Conservation (phyloP, 257 asterid species). For the Linaria vulgaris region DNA sequence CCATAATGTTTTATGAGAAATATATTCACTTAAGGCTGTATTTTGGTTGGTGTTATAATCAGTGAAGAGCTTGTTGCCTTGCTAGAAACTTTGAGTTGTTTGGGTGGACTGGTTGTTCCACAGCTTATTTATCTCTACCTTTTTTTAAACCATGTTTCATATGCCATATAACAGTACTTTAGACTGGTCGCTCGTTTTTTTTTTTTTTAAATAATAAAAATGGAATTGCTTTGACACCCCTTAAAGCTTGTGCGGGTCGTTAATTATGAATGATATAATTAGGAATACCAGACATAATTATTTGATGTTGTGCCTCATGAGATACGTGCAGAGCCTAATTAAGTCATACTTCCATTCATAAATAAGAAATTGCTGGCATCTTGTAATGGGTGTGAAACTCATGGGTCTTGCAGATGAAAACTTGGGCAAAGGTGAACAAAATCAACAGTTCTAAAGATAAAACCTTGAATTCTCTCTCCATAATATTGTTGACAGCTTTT, state of each 20-base stretch:
- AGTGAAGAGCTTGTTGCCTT: background rate
- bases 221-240: background rate
- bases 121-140: background rate
- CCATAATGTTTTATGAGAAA: background rate
- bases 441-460: constrained; percentile 82
- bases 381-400: constrained; percentile 11
- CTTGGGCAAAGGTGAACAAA: constrained; percentile 82
- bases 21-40: background rate
- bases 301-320: constrained; percentile 9
- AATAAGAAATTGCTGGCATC: constrained; percentile 12
- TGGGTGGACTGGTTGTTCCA: background rate
- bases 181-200: too few relatives aligned
- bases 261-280: background rate
- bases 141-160: too few relatives aligned
- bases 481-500: constrained; percentile 81
- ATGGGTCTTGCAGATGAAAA: constrained; percentile 72
- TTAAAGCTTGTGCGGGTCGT: constrained; percentile 13
- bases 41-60: background rate
- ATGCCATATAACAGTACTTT: too few relatives aligned
- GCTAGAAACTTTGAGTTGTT: background rate
- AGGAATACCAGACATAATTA: background rate
- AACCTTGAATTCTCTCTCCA: constrained; percentile 83
- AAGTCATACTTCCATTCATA: constrained; percentile 9
- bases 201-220: too few relatives aligned
- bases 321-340: constrained; percentile 10